Evolutionary conservation across 257 asterid genomes (phyloP), one percentile per base, ranked within the genome.

Genomic region (Avicennia marina): DNA sequence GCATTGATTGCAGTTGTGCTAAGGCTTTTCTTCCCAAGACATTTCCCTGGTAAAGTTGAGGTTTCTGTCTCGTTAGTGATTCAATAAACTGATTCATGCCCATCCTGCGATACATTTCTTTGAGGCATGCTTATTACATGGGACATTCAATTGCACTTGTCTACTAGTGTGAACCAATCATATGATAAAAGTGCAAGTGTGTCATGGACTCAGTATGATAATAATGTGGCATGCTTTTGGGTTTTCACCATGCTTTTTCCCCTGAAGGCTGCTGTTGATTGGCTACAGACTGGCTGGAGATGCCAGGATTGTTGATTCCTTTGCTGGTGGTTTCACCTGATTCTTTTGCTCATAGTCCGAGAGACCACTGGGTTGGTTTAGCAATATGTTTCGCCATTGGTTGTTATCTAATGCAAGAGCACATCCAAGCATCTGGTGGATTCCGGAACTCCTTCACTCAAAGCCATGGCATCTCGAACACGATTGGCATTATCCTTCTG

Each of bases 371-470:
- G 41, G 58, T 81, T 1, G 98, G 95, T 9, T 17, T 51, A 0
- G 1, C 58, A 17, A 63, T 90, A 46, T 87, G 95, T 72, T 77
- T 90, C 6, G 69, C 7, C 16, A 83, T 90, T 12, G 95, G 88
- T 0, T 71, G 90, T 60, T 90, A 90, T 76, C 68, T 90, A 70
- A 82, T 87, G 63, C 96, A 90, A 43, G 96, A 90, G 57, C 98
- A 90, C 83, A 79, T 90, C 27, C 79, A 86, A 58, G 95, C 93
- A 19, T 82, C 89, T 0, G 98, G 98, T 6, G 98, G 98, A 19
- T 90, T 90, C 82, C 74, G 89, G 55, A 90, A 90, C 40, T 77
- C 96, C 19, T 87, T 87, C 41, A 90, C 98, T 0, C 82, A 74
- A 72, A 66, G 81, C 81, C 34, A 65, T 12, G 98, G 98, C 17